Evolutionary conservation across 2,329 filamentous ascomycete species (phyloP).

Genomic region (Chrysoporthe deuterocubensis): DNA sequence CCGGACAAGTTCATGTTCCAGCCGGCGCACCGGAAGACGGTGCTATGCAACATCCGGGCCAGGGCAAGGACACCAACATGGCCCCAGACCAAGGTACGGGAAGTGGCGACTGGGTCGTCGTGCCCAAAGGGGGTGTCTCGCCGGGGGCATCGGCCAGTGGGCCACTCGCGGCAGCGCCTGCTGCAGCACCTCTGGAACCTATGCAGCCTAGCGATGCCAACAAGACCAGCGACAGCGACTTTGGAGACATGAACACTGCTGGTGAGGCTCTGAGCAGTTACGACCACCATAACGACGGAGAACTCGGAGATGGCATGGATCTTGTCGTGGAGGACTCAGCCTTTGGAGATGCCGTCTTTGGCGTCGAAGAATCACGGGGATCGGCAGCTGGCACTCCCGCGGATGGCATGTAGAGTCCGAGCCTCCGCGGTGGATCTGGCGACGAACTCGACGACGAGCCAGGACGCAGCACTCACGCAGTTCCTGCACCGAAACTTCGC

Average conservation of each 20-base stretch:
- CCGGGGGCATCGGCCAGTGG: conserved; percentile 31
- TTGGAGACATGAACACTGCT: conserved; percentile 70
- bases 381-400: conserved; percentile 41
- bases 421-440: neutral
- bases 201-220: conserved; percentile 41
- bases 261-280: conserved; percentile 73
- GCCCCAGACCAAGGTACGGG: conserved; percentile 56
- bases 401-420: conserved; percentile 35
- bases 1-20: conserved; percentile 35
- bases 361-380: conserved; percentile 46
- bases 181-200: conserved; percentile 9
- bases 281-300: conserved; percentile 55
- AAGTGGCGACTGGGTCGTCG: conserved; percentile 75
- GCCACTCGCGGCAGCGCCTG: conserved; percentile 32
- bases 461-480: neutral
- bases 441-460: neutral
- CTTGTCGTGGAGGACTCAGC: conserved; percentile 77
- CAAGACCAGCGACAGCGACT: conserved; percentile 57
- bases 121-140: conserved; percentile 64
- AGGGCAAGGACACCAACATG: conserved; percentile 52
- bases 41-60: conserved; percentile 43
- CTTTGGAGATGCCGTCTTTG: conserved; percentile 83
- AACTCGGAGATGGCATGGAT: conserved; percentile 59
- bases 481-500: neutral
- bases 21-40: conserved; percentile 40